phyloP scores from a whole-genome alignment of 2,329 filamentous ascomycete genomes.

The Talaromyces islandicus region DNA sequence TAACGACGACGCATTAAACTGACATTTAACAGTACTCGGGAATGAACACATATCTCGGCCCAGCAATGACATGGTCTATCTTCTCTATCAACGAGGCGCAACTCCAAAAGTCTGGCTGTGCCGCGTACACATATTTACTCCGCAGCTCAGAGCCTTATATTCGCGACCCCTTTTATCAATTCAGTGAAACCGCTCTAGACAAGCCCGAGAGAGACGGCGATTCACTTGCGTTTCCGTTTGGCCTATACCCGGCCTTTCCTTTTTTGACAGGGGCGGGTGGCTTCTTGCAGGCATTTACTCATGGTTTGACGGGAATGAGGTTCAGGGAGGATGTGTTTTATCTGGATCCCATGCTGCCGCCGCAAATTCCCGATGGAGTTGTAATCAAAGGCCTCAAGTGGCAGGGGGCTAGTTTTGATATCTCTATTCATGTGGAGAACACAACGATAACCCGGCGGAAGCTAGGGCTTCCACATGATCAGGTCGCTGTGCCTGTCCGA shows the following conservation, averaged over 20 bases:
- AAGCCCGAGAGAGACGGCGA: slow-evolving; percentile 53
- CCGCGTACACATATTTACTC: slow-evolving; percentile 56
- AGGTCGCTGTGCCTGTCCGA: not conserved
- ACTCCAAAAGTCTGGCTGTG: slow-evolving; percentile 54
- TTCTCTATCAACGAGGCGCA: slow-evolving; percentile 57
- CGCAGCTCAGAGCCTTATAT: slow-evolving; percentile 54
- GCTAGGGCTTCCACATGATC: not conserved
- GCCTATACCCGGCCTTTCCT: slow-evolving; percentile 49
- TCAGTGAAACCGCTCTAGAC: slow-evolving; percentile 34
- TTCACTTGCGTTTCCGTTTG: slow-evolving; percentile 42
- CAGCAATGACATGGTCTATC: slow-evolving; percentile 60
- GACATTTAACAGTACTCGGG: slow-evolving; percentile 50
- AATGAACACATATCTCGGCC: slow-evolving; percentile 54
- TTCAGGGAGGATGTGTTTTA: slow-evolving; percentile 1
- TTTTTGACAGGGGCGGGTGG: slow-evolving; percentile 51
- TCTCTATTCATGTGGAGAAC: slow-evolving; percentile 2
- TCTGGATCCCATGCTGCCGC: slow-evolving; percentile 8
- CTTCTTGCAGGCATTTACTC: slow-evolving; percentile 9
- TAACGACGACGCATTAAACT: not conserved
- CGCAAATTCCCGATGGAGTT: slow-evolving; percentile 7
- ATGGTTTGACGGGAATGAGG: slow-evolving; percentile 10
- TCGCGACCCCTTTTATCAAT: slow-evolving; percentile 57
- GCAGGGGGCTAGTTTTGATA: slow-evolving; percentile 9
- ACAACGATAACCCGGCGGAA: slow-evolving; percentile 2
- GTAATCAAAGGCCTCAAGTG: slow-evolving; percentile 7